Base-by-base conservation (phyloP, 2,329 filamentous ascomycete species). In the Colletotrichum sublineola region DNA sequence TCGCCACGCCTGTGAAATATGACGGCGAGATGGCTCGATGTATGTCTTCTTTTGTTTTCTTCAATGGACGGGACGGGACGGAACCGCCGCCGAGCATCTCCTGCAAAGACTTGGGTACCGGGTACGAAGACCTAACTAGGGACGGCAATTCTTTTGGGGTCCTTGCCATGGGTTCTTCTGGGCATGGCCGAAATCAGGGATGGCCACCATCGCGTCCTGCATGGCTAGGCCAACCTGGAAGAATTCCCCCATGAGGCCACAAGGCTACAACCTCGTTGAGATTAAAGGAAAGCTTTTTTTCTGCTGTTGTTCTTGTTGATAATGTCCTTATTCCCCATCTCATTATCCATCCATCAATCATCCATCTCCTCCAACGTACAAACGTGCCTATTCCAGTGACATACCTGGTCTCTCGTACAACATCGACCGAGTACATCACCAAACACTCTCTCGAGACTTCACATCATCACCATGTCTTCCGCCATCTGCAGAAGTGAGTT, bases 161-260 rank as follows among this genome's bases (percentile, higher is more conserved):
- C 69, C 61, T 72, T 61, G 57, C 65, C 73, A 65, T 66, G 58
- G 73, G 61, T 46, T n/a, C 44, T 20, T 62, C 57, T 50, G 58
- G 69, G 65, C 48, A 44, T 56, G 60, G 60, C 38, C 58, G 46
- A 36, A 72, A 69, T 56, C 69, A 72, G 69, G 69, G 65, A 61
- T 72, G 31, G 57, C 20, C 44, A 55, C 31, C 53, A 72, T 72
- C 56, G 48, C 48, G 57, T 62, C 55, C 68, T 42, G 63, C 63
- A 71, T 67, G 63, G 29, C 60, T 65, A 61, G 70, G 67, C 66
- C 74, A 73, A 66, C 67, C 62, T 74, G 48, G 50, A 67, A 33
- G 61, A 60, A 67, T n/a, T 74, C 56, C 69, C 63, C 74, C 60
- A 68, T 76, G 67, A 77, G 76, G 76, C 76, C 74, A 68, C 56